A percentile compares a stretch with the other conserved stretches of the same genome.
These are phyloP conservation scores for Cicer judaicum DNA, from an alignment of 306 rosid genomes.

Conservation along the genomic window DNA sequence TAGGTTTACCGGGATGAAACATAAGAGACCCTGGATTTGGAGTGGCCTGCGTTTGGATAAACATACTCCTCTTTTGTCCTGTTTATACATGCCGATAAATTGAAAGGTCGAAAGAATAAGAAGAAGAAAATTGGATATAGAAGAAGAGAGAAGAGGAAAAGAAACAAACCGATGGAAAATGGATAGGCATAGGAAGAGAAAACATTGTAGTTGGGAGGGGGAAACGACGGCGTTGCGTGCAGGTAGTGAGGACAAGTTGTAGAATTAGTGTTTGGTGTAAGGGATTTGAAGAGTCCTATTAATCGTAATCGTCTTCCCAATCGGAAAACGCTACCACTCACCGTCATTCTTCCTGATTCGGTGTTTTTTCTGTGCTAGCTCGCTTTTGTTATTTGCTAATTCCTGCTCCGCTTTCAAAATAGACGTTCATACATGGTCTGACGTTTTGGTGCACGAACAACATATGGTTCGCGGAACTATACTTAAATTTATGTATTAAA, in stretches of 20 bases:
- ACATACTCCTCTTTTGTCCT: constrained; percentile 49
- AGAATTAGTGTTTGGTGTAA: not conserved
- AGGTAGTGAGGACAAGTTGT: constrained; percentile 36
- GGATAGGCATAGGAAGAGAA: constrained; percentile 33
- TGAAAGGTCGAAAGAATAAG: not conserved
- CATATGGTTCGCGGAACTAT: too few species aligned
- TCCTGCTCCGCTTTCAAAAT: not conserved
- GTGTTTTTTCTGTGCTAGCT: not conserved
- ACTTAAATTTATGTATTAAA: too few species aligned
- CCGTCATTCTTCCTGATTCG: not conserved
- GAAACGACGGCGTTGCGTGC: constrained; percentile 47
- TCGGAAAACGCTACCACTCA: constrained; percentile 53
- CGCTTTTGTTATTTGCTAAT: not conserved
- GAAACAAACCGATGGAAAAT: constrained; percentile 40
- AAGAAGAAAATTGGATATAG: not conserved
- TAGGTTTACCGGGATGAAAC: constrained; percentile 48
- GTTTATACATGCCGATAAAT: not conserved
- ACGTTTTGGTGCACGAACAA: too few species aligned
- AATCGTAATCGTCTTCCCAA: constrained; percentile 36
- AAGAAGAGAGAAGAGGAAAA: constrained; percentile 13
- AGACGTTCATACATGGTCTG: too few species aligned
- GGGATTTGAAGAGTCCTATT: not conserved
- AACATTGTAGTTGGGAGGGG: constrained; percentile 18
- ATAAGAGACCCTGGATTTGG: constrained; percentile 49
- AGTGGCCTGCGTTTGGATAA: constrained; percentile 49